A percentile compares a stretch with the other conserved stretches of the same genome.
These are phyloP conservation scores for Ascodesmis nigricans DNA, from an alignment of 495 filamentous ascomycete genomes.

Conservation along the genomic window DNA sequence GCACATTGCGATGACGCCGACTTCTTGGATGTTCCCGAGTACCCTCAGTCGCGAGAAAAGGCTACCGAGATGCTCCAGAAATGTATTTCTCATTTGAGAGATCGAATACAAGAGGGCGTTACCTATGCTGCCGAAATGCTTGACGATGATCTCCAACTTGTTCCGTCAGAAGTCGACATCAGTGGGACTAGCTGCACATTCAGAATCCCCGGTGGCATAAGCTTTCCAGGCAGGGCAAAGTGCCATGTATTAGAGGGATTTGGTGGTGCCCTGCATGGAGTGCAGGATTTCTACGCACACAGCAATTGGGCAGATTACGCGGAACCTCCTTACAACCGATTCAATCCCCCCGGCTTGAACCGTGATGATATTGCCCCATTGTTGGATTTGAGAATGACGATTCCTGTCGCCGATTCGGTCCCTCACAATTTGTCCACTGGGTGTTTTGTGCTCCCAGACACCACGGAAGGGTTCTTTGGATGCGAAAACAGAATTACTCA, in stretches of 20 bases:
- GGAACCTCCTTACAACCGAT: background rate
- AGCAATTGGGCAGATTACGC: constrained; percentile 1
- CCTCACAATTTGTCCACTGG: background rate
- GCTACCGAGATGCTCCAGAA: background rate
- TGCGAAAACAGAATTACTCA: background rate
- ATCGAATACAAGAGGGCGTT: background rate
- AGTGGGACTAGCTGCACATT: background rate
- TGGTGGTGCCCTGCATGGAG: background rate
- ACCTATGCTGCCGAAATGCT: background rate
- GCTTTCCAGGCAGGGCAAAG: background rate
- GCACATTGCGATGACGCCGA: constrained; percentile 1
- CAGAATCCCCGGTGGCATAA: too few relatives aligned
- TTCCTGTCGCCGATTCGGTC: background rate
- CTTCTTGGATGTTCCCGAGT: background rate
- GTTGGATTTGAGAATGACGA: background rate
- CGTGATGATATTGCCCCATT: background rate
- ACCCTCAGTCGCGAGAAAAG: background rate
- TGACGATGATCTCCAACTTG: background rate
- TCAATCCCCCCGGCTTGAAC: background rate
- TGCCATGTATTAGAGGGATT: background rate
- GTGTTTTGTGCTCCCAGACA: background rate
- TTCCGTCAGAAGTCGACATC: background rate
- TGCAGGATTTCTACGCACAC: constrained; percentile 1
- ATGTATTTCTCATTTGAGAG: background rate
- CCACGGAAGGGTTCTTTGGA: background rate